Conservation (phyloP, 169 alveolate genomes). For the Eimeria acervulina region DNA sequence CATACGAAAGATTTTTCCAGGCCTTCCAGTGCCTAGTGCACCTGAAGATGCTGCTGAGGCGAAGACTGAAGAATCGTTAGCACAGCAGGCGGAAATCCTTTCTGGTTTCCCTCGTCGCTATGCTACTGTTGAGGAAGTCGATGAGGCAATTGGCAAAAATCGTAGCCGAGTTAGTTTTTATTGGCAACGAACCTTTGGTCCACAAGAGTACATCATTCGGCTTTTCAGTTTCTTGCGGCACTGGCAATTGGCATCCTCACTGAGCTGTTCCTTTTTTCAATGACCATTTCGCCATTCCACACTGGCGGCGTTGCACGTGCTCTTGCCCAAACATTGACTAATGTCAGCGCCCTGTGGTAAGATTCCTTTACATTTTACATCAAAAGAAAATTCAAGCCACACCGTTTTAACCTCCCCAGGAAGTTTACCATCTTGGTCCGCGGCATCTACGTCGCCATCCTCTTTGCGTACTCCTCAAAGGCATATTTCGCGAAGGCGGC, state of each 20-base stretch:
- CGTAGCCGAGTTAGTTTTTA: constrained; percentile 59
- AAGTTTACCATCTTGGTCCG: constrained; percentile 60
- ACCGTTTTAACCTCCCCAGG: background rate
- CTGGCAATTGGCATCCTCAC: constrained; percentile 62
- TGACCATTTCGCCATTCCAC: constrained; percentile 74
- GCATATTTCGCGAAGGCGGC: constrained; percentile 65
- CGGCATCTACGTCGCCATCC: constrained; percentile 64
- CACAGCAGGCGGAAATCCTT: constrained; percentile 1
- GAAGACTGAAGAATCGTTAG: constrained; percentile 4
- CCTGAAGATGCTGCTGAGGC: background rate
- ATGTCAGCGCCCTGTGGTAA: constrained; percentile 67
- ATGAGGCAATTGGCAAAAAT: constrained; percentile 57
- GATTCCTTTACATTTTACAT: background rate
- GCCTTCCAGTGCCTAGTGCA: constrained; percentile 29
- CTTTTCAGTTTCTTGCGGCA: constrained; percentile 47
- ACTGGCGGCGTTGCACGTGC: constrained; percentile 70
- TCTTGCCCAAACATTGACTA: constrained; percentile 65
- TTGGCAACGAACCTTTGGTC: background rate
- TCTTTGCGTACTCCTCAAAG: constrained; percentile 64
- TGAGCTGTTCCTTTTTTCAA: constrained; percentile 68
- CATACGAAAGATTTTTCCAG: background rate
- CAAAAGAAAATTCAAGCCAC: background rate
- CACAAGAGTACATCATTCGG: background rate
- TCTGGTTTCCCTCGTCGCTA: constrained; percentile 65
- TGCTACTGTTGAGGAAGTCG: constrained; percentile 80